These are phyloP conservation scores for Begonia fuchsioides DNA, from an alignment of 306 rosid genomes.

Conservation along the genomic window DNA sequence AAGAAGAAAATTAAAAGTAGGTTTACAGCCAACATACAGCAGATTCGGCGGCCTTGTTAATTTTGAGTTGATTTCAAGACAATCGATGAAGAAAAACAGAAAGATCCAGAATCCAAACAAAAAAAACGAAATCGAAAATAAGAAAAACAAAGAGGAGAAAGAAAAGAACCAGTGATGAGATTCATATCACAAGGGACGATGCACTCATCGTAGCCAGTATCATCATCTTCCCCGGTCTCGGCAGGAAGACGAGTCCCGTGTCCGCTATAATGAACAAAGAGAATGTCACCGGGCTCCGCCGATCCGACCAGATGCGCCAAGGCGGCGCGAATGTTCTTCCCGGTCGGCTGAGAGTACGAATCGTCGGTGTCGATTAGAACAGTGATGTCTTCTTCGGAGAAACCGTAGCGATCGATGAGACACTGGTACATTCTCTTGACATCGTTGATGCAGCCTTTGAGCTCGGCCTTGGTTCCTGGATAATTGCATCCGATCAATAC, in stretches of 20 bases:
- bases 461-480: conserved; percentile 58
- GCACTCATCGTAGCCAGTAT: conserved; percentile 85
- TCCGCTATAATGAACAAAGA: conserved; percentile 80
- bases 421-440: conserved; percentile 42
- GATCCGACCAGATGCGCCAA: conserved; percentile 39
- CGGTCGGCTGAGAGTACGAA: conserved; percentile 66
- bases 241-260: conserved; percentile 84
- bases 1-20: no score
- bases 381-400: conserved; percentile 31
- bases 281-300: conserved; percentile 36
- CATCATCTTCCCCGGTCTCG: conserved; percentile 85
- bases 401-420: conserved; percentile 39
- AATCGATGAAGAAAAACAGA: neutral
- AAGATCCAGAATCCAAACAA: neutral
- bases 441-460: conserved; percentile 70
- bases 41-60: no score
- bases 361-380: conserved; percentile 64
- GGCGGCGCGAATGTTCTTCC: conserved; percentile 51
- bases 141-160: no score
- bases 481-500: conserved; percentile 75
- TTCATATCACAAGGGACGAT: conserved; percentile 86
- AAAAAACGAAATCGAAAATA: no score
- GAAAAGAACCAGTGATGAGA: conserved; percentile 50
- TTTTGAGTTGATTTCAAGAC: no score
- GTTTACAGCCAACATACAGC: no score